Evolutionary conservation across 1,139 yeast genomes (phyloP), one percentile per base, ranked within the genome.

Genomic region (Debaryomyces robertsiae): DNA sequence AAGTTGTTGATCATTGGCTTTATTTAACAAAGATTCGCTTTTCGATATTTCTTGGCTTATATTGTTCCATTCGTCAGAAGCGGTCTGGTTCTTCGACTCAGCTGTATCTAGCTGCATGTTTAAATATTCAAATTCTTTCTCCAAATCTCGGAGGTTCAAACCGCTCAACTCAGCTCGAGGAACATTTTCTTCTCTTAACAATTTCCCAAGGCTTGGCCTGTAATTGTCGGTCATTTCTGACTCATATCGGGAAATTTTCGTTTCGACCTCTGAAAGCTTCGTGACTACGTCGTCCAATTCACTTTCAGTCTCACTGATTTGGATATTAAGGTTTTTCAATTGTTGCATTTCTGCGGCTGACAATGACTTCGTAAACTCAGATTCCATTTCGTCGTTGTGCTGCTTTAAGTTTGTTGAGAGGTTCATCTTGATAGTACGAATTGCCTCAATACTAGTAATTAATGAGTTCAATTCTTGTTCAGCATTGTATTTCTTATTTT

Each of bases 151-250:
- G 7, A 61, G 47, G 41, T 79, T 82, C 19, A 65, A 60, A 32
- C 64, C 69, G 46, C 75, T 69, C 3, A 71, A 55, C 14, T 52
- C 49, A 43, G 79, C 81, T 32, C 70, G 62, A 9, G 52, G 47
- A 6, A 65, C 58, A 24, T 78, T 55, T 27, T 63, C 55, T 22
- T 63, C 58, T 41, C 61, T 65, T 9, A 79, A 48, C 13, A 79
- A 59, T 38, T 74, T 72, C 1, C 46, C 44, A 29, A 65, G 48
- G 41, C 60, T 61, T 0, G 73, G 73, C 25, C 47, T 50, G 39
- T 55, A 66, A 40, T 76, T 82, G 35, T 81, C 81, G 11, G 68
- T 62, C 37, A 88, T 60, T 47, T 84, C 90, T 4, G 86, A 74
- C 40, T 79, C 79, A 19, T 78, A 55, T 3, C 65, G 61, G 1